Percentiles rank a stretch among this genome's conserved stretches.
These are phyloP conservation scores for Malus hybrid DNA, from an alignment of 331 rosid genomes.

Conservation along the genomic window DNA sequence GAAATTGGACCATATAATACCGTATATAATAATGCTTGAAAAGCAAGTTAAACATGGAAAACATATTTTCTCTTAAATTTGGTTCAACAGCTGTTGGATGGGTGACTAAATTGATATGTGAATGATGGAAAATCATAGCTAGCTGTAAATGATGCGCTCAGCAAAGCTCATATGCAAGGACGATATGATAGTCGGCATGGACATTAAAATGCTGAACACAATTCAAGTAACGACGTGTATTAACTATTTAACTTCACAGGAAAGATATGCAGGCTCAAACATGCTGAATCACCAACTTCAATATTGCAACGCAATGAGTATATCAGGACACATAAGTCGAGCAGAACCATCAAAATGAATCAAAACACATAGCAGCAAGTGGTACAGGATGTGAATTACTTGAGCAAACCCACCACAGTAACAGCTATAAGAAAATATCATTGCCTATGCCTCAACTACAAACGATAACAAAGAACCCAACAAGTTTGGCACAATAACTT, in stretches of 20 bases:
- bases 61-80: not conserved
- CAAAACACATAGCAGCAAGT: too few species aligned
- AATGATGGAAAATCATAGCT: not conserved
- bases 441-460: not conserved
- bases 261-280: not conserved
- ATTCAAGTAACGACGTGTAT: not conserved
- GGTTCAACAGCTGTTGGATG: not conserved
- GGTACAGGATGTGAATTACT: not conserved
- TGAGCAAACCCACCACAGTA: not conserved
- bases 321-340: too few species aligned
- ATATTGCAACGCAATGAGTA: too few species aligned
- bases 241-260: not conserved
- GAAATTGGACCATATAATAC: not conserved
- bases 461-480: not conserved
- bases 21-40: not conserved
- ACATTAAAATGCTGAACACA: not conserved
- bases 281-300: too few species aligned
- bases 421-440: not conserved
- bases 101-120: not conserved
- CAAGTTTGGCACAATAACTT: not conserved
- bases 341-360: too few species aligned
- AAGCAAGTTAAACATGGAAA: not conserved
- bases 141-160: not conserved
- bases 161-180: not conserved
- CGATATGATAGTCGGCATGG: too few species aligned